Conservation (phyloP, 495 filamentous ascomycete genomes). For the Hyaloscypha bicolor region DNA sequence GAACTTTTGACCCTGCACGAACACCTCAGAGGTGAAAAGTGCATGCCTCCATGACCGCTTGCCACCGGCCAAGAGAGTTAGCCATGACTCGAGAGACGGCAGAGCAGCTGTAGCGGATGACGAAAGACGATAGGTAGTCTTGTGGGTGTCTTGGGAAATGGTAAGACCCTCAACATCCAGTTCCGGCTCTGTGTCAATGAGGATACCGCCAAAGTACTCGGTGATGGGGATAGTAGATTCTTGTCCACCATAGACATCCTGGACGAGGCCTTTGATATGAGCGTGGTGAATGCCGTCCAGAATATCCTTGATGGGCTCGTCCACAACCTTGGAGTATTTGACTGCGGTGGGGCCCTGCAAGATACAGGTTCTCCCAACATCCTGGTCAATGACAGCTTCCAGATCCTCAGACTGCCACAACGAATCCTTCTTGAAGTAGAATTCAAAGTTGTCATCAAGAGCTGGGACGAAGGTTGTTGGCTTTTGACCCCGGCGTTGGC, state of each 20-base stretch:
- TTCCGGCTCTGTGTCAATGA: constrained; percentile 65
- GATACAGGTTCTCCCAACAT: constrained; percentile 93
- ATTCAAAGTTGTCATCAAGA: constrained; percentile 94
- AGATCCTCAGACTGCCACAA: constrained; percentile 98
- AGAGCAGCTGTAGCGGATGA: constrained; percentile 65
- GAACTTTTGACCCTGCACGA: constrained; percentile 94
- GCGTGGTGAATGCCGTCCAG: constrained; percentile 84
- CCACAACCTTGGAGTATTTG: constrained; percentile 82
- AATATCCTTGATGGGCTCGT: constrained; percentile 93
- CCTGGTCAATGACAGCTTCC: constrained; percentile 91
- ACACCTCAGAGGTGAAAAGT: constrained; percentile 94
- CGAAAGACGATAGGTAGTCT: constrained; percentile 79
- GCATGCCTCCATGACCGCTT: constrained; percentile 90
- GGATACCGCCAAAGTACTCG: constrained; percentile 92
- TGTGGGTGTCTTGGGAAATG: constrained; percentile 70
- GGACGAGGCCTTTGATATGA: constrained; percentile 77
- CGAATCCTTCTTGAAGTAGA: constrained; percentile 99
- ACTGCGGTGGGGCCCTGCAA: constrained; percentile 93
- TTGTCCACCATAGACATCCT: constrained; percentile 78
- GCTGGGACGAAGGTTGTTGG: constrained; percentile 93
- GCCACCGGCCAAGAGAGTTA: constrained; percentile 84
- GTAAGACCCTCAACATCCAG: constrained; percentile 77
- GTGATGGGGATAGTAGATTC: constrained; percentile 76
- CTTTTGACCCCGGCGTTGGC: constrained; percentile 91
- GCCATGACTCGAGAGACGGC: constrained; percentile 80